Evolutionary conservation across 768 basidiomycete species (phyloP).

Genomic region (Fibroporia radiculosa): DNA sequence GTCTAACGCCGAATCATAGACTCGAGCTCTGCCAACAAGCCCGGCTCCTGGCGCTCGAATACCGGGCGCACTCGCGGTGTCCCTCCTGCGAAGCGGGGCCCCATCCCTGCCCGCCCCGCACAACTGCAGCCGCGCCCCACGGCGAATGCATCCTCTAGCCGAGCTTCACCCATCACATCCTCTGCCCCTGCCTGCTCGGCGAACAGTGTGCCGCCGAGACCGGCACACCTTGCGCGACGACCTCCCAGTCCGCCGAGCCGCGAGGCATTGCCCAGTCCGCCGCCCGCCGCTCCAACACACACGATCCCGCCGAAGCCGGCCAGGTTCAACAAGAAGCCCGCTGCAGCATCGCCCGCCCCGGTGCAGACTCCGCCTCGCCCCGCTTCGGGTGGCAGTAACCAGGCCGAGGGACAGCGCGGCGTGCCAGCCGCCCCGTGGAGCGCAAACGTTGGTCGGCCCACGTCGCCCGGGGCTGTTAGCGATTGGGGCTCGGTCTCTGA

Average conservation of each 20-base stretch:
- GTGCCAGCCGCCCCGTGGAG: too few species aligned
- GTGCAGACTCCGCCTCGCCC: neutral
- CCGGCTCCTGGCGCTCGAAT: neutral
- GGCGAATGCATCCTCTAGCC: neutral
- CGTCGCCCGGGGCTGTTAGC: too few species aligned
- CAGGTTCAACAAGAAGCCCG: neutral
- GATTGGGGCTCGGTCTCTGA: constrained; percentile 4
- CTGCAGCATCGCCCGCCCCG: neutral
- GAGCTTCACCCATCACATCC: too few species aligned
- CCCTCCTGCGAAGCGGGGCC: too few species aligned
- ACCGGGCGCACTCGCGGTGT: neutral
- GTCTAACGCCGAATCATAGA: too few species aligned
- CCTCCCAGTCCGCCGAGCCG: neutral
- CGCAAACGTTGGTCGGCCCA: too few species aligned
- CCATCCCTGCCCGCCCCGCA: neutral
- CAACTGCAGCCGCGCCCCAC: neutral
- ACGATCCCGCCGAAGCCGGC: neutral
- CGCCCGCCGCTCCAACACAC: neutral
- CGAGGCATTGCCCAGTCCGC: neutral
- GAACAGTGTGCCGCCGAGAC: neutral
- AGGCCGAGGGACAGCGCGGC: too few species aligned
- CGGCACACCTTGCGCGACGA: neutral
- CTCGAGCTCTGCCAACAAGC: too few species aligned
- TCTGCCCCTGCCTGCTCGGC: too few species aligned
- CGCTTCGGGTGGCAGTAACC: too few species aligned